Percentiles rank a stretch among this genome's conserved stretches.
These are phyloP conservation scores for Beauveria asiatica DNA, from an alignment of 2,329 filamentous ascomycete genomes.

Conservation along the genomic window DNA sequence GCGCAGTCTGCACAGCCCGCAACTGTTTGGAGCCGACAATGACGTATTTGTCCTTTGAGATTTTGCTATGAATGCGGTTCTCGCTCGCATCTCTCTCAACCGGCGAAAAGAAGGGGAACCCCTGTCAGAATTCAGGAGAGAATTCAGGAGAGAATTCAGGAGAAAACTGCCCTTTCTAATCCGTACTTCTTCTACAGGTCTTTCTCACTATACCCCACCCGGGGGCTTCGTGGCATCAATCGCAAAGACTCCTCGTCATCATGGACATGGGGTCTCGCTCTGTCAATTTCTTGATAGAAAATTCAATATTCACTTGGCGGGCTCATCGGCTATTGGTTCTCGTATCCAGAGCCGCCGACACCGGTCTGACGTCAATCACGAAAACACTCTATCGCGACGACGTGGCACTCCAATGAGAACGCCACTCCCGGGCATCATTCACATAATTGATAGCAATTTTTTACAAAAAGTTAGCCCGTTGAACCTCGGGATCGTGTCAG, in stretches of 20 bases:
- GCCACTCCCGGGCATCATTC: no score
- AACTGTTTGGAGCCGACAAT: not conserved
- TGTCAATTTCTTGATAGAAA: not conserved
- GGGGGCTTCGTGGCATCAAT: not conserved
- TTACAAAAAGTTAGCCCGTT: no score
- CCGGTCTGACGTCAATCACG: not conserved
- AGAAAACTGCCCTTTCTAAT: not conserved
- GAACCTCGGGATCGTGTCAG: not conserved
- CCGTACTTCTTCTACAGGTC: not conserved
- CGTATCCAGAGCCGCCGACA: not conserved
- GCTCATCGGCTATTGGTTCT: no score
- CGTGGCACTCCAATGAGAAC: no score
- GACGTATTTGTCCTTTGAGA: not conserved
- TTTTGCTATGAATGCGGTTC: not conserved
- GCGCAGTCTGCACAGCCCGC: conserved; percentile 5
- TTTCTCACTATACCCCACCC: not conserved
- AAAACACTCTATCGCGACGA: not conserved
- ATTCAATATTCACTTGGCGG: no score
- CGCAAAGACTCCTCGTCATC: no score
- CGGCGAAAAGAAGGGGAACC: not conserved
- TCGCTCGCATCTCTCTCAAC: not conserved
- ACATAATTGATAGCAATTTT: no score
- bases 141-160: not conserved
- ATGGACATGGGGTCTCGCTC: not conserved
- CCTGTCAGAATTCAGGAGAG: not conserved